Evolutionary conservation across 768 basidiomycete genomes (phyloP).

Genomic region (Lentinula sp.): DNA sequence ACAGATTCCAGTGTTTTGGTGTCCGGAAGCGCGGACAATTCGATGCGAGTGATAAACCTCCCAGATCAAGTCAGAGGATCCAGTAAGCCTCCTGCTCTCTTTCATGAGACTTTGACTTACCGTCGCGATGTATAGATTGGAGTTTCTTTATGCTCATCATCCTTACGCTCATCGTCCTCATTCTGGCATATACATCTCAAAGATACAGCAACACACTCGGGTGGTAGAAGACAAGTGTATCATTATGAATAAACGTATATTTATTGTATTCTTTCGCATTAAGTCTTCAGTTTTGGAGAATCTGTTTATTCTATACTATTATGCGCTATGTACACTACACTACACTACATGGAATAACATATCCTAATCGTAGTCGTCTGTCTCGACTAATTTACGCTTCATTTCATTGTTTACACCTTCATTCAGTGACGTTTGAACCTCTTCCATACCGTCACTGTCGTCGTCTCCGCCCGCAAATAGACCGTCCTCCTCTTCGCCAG

Average conservation of each 20-base stretch:
- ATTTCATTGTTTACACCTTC: constrained; percentile 44
- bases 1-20: constrained; percentile 74
- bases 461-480: constrained; percentile 74
- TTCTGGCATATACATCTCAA: constrained; percentile 37
- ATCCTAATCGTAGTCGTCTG: constrained; percentile 76
- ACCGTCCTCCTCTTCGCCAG: constrained; percentile 68
- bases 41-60: constrained; percentile 72
- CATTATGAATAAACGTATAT: constrained; percentile 1
- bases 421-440: constrained; percentile 50
- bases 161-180: constrained; percentile 33
- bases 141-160: constrained; percentile 31
- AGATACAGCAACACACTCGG: constrained; percentile 11
- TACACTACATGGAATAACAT: constrained; percentile 9
- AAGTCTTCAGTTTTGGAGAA: neutral
- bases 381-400: constrained; percentile 78
- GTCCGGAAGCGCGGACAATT: constrained; percentile 89
- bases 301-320: constrained; percentile 4
- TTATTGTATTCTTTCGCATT: neutral
- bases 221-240: neutral
- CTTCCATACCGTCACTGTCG: constrained; percentile 80
- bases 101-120: constrained; percentile 9
- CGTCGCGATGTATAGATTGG: constrained; percentile 25
- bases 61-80: constrained; percentile 48
- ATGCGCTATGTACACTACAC: constrained; percentile 21
- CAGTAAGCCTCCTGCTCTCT: constrained; percentile 33